Base-by-base conservation (phyloP, 2,329 filamentous ascomycete genomes). In the Reticulascus tulasneorum region DNA sequence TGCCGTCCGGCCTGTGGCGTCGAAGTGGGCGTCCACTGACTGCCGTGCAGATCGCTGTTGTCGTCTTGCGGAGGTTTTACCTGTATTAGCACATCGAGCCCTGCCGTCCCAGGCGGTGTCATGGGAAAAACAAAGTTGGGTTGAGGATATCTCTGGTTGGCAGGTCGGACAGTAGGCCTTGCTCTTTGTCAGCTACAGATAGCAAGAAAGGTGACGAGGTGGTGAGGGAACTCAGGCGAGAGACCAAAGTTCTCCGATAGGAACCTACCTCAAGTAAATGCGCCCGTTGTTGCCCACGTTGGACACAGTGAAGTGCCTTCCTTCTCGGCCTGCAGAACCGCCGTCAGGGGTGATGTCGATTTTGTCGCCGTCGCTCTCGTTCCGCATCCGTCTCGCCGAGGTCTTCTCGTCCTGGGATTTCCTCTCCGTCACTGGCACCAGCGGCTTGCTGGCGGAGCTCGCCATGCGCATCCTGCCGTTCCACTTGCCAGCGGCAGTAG, bases 211-310 rank as follows among this genome's bases (percentile, higher is more conserved):
- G 10, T 13, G 22, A 41, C 27, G 39, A 46, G 38, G n/a, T 29
- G 33, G 20, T 18, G 31, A 39, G 29, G 33, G n/a, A n/a, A n/a
- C n/a, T n/a, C n/a, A n/a, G n/a, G n/a, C n/a, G n/a, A n/a, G n/a
- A n/a, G n/a, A 18, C 37, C 37, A 22, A 27, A 24, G 18, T 24
- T 13, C 15, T 11, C 20, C 15, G 18, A 21, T 11, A 20, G 13
- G 24, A 22, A 42, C 75, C 54, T 78, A 90, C 84, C 84, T 85
- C 48, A 91, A 58, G 60, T 88, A 91, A 59, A 91, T 86, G 55
- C 82, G 80, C 24, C 86, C 86, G 61, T 89, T 88, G 55, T 88
- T 86, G 17, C 85, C 85, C 41, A 91, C 85, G 58, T 89, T 90
- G 33, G 82, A 79, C 36, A 91, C 86, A 3, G 84, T 81, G 56